phyloP scores from a whole-genome alignment of 1,284 basidiomycete genomes.

The Puccinia novopanici region DNA sequence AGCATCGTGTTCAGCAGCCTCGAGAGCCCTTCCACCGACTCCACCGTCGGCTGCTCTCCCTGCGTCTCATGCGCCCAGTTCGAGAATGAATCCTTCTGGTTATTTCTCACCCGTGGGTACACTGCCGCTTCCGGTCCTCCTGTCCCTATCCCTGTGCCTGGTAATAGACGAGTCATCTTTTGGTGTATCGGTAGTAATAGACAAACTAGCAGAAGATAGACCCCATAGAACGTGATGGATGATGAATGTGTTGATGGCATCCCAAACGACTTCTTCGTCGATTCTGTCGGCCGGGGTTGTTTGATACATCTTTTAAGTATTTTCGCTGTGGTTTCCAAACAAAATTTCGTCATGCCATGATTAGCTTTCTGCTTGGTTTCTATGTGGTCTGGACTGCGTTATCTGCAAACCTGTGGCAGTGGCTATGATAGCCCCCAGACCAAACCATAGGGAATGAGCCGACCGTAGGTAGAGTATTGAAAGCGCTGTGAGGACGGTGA shows the following conservation, averaged over 20 bases:
- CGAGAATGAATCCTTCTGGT: slow-evolving; percentile 38
- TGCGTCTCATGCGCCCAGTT: background rate
- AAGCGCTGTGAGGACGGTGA: slow-evolving; percentile 67
- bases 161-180: slow-evolving; percentile 57
- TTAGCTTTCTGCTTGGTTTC: background rate
- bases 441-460: slow-evolving; percentile 71
- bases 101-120: slow-evolving; percentile 30
- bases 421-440: slow-evolving; percentile 68
- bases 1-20: background rate
- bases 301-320: slow-evolving; percentile 69
- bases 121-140: slow-evolving; percentile 31
- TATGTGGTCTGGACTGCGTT: background rate
- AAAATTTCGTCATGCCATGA: too few species aligned
- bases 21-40: background rate
- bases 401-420: slow-evolving; percentile 57
- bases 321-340: slow-evolving; percentile 65
- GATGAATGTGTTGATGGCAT: slow-evolving; percentile 89
- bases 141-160: background rate
- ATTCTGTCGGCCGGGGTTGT: slow-evolving; percentile 69
- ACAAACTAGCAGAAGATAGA: slow-evolving; percentile 69
- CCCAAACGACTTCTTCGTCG: slow-evolving; percentile 68
- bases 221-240: slow-evolving; percentile 70
- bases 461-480: slow-evolving; percentile 70
- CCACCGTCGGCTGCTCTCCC: background rate
- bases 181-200: slow-evolving; percentile 64